A percentile compares a stretch with the other conserved stretches of the same genome.
Evolutionary conservation across 352 stramenopile species (phyloP).

Genomic region (Ochromonadaceae sp.): DNA sequence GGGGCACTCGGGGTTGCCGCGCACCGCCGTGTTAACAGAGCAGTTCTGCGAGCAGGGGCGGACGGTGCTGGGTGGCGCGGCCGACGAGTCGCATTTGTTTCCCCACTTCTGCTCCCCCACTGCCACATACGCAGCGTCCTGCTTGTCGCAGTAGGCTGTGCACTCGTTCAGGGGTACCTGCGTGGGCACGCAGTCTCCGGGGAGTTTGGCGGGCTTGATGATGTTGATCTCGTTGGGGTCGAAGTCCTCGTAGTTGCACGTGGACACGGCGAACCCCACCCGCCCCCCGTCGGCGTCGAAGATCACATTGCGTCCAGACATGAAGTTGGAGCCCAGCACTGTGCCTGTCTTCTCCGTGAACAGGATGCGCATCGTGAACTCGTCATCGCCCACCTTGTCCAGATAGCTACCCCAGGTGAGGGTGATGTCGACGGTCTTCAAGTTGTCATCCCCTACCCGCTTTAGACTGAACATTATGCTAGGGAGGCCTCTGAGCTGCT

Average conservation of each 20-base stretch:
- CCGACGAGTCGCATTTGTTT: neutral
- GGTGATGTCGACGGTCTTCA: no score
- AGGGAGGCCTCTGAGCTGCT: neutral
- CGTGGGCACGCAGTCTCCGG: no score
- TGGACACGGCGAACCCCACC: neutral
- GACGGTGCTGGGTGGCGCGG: no score
- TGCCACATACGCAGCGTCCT: neutral
- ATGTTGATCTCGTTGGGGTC: neutral
- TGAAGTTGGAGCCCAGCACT: constrained; percentile 15
- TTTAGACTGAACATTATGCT: no score
- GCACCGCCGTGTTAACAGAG: neutral
- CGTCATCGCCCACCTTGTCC: constrained; percentile 12
- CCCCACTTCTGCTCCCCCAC: neutral
- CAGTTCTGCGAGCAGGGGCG: constrained; percentile 4
- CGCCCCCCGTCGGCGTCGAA: neutral
- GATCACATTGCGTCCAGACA: constrained; percentile 11
- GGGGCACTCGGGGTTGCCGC: neutral
- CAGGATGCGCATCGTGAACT: neutral
- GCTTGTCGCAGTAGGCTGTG: neutral
- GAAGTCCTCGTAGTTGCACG: constrained; percentile 11
- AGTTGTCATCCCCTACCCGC: no score
- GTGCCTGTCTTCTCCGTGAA: neutral
- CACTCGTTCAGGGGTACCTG: neutral
- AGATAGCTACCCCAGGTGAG: no score
- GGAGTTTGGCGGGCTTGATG: neutral